A percentile compares a stretch with the other conserved stretches of the same genome.
Conservation (phyloP, 2,329 filamentous ascomycete species). For the Cadophora sp. region DNA sequence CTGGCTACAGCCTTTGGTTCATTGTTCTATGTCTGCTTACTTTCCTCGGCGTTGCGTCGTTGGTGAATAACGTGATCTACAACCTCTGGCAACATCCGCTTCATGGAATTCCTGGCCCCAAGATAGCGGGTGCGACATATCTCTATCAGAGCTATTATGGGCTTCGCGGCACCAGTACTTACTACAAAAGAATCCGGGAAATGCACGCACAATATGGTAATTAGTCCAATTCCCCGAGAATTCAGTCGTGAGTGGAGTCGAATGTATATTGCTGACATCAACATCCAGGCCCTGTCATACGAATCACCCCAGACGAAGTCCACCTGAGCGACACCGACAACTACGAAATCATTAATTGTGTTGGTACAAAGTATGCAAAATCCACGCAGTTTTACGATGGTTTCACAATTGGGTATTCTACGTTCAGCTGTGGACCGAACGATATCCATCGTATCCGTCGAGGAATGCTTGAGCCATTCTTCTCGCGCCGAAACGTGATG, state of each 20-base stretch:
- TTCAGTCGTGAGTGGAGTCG: not conserved
- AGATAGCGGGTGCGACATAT: conserved; percentile 34
- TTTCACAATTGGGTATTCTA: conserved; percentile 22
- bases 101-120: conserved; percentile 36
- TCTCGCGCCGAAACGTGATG: conserved; percentile 42
- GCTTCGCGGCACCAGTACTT: conserved; percentile 27
- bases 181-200: conserved; percentile 27
- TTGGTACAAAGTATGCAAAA: conserved; percentile 36
- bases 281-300: conserved; percentile 39
- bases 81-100: conserved; percentile 33
- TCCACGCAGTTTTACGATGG: conserved; percentile 31
- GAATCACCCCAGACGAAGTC: conserved; percentile 43
- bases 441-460: conserved; percentile 24
- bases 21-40: not conserved
- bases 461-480: conserved; percentile 40
- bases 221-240: not conserved
- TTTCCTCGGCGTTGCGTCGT: conserved; percentile 10
- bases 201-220: conserved; percentile 37
- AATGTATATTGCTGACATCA: not conserved
- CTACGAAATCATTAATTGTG: conserved; percentile 39
- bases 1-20: conserved; percentile 3
- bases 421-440: conserved; percentile 19
- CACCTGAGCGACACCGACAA: conserved; percentile 40
- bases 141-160: conserved; percentile 36
- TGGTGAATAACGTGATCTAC: conserved; percentile 23